Base-by-base conservation (phyloP, 495 filamentous ascomycete species). In the Hypoxylon rickii region DNA sequence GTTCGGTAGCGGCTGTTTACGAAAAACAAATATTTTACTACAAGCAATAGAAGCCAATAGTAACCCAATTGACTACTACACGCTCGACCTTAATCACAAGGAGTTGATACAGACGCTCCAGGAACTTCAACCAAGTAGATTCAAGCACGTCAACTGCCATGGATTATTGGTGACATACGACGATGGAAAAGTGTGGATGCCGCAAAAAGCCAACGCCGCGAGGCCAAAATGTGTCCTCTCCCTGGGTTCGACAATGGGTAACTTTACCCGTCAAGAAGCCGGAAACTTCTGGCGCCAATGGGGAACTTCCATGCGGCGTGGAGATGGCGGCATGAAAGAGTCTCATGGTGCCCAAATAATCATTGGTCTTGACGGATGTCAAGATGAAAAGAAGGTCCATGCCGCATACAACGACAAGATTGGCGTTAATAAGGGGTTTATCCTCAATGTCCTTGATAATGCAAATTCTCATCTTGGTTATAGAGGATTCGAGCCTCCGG, bases 1-100 rank as follows among this genome's bases (percentile, higher is more conserved):
- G 72, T 72, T 92, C 50, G 89, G 89, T 50, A 90, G 87, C 73
- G 89, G 89, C 88, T 92, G 92, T 63, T 76, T 92, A 24, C 81
- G 89, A 18, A 92, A 92, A 67, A 76, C 91, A 52, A 85, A 83
- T 55, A 87, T 92, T 50, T 74, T 92, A 18, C 73, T 92, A 12
- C 74, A 82, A 26, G 87, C 88, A 16, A 76, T 89, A 66, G 86
- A 91, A 47, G 72, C 71, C 16, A 70, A 69, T 1, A 71, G 76
- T 13, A 90, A 89, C 60, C 59, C 73, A 19, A 79, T 90, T 20
- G 79, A 86, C 33, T 92, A 92, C 68, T 92, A 88, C 67, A 89
- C 89, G 3, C 70, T 92, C 45, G 89, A 92, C 63, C 71, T 92
- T 29, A 85, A 83, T 12, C 62, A 84, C 48, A 69, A 77, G 7